These are phyloP conservation scores for Suillus placidus DNA, from an alignment of 768 basidiomycete species.

Conservation along the genomic window DNA sequence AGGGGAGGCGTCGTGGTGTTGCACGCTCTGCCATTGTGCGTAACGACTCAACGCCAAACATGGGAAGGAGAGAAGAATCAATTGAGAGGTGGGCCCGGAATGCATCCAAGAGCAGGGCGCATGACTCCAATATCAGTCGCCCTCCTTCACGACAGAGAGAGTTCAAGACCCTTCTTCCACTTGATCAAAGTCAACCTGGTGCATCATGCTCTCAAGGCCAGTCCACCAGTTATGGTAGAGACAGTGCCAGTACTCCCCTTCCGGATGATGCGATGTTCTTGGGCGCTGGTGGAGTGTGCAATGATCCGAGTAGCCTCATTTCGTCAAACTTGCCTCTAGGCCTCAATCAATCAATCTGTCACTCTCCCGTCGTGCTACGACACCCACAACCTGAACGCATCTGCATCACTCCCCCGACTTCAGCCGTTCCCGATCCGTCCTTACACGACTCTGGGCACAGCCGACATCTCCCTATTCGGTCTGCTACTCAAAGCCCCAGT, in stretches of 20 bases:
- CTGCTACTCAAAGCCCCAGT: conserved; percentile 40
- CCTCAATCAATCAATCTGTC: conserved; percentile 25
- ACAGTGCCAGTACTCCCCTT: conserved; percentile 23
- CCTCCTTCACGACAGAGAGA: conserved; percentile 26
- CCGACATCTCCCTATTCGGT: conserved; percentile 29
- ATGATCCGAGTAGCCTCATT: conserved; percentile 34
- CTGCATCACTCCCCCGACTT: conserved; percentile 22
- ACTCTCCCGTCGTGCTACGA: conserved; percentile 22
- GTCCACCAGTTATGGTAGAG: conserved; percentile 29
- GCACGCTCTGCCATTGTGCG: conserved; percentile 20
- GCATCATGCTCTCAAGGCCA: conserved; percentile 30
- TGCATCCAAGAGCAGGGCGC: conserved; percentile 18
- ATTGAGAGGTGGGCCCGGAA: conserved; percentile 38
- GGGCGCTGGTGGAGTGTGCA: conserved; percentile 49
- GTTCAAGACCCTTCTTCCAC: conserved; percentile 11
- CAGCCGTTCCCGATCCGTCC: conserved; percentile 28
- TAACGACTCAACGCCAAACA: conserved; percentile 26
- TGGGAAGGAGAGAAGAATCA: conserved; percentile 32
- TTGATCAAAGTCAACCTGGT: conserved; percentile 24
- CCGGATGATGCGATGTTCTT: conserved; percentile 54
- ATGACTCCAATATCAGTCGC: conserved; percentile 28
- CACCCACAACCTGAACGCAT: conserved; percentile 37
- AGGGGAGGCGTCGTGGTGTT: conserved; percentile 29
- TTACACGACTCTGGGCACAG: conserved; percentile 23
- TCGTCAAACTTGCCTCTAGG: conserved; percentile 38